Evolutionary conservation across 257 asterid species (phyloP).

Genomic region (Nicotiana paniculata): DNA sequence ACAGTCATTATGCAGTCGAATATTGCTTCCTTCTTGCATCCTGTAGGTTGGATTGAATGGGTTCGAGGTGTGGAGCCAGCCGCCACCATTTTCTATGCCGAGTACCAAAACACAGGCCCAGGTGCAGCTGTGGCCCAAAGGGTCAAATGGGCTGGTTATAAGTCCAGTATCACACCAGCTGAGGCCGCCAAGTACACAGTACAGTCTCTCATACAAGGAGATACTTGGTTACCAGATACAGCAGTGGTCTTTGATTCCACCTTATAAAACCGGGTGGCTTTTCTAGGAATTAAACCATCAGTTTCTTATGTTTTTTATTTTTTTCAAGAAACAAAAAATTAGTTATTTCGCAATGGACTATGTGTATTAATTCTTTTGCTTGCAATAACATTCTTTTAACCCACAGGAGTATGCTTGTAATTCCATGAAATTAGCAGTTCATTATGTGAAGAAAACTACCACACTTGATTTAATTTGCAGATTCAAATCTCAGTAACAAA

Average conservation of each 20-base stretch:
- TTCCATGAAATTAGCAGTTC: background rate
- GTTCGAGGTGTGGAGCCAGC: conserved; percentile 36
- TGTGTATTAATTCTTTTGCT: background rate
- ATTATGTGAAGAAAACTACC: no score
- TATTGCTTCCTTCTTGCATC: conserved; percentile 43
- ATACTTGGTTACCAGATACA: conserved; percentile 41
- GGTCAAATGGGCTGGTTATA: conserved; percentile 65
- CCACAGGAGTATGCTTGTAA: background rate
- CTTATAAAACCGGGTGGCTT: background rate
- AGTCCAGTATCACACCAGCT: conserved; percentile 23
- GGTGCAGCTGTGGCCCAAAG: conserved; percentile 38
- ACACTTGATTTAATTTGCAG: no score
- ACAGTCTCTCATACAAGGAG: conserved; percentile 43
- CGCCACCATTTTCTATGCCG: conserved; percentile 49
- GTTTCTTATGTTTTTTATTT: background rate
- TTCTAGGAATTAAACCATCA: background rate
- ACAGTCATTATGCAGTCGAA: conserved; percentile 47
- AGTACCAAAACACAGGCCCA: conserved; percentile 57
- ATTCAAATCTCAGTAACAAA: no score
- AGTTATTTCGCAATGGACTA: background rate
- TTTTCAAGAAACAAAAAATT: background rate
- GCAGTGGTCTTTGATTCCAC: conserved; percentile 34
- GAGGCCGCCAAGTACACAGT: conserved; percentile 48
- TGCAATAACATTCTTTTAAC: background rate
- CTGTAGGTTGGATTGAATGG: conserved; percentile 72